Evolutionary conservation across 352 stramenopile species (phyloP).

Genomic region (Thalassiosira allenii): DNA sequence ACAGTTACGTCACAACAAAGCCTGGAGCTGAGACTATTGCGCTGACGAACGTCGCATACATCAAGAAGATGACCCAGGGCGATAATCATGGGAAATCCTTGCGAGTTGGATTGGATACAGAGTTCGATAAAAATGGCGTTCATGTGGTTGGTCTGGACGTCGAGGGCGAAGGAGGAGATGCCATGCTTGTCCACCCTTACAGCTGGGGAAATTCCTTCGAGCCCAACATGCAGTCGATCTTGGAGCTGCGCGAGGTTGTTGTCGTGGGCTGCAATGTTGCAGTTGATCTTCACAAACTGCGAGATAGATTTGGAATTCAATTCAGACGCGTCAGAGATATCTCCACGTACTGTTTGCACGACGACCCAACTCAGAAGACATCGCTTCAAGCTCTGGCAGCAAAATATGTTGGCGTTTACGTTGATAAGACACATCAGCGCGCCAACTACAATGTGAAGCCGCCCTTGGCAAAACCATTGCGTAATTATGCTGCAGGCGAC

Average conservation of each 20-base stretch:
- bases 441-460: constrained; percentile 8
- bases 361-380: constrained; percentile 5
- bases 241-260: constrained; percentile 1
- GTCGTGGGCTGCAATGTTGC: constrained; percentile 1
- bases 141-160: constrained; percentile 2
- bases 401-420: neutral
- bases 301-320: neutral
- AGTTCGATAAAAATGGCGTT: constrained; percentile 4
- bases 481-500: neutral
- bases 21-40: neutral
- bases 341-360: neutral
- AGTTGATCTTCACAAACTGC: neutral
- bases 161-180: neutral
- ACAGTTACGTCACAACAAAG: neutral
- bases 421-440: constrained; percentile 2
- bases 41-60: neutral
- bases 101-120: constrained; percentile 8
- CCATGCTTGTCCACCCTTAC: neutral
- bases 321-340: neutral
- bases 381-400: neutral
- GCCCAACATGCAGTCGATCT: neutral
- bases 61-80: neutral
- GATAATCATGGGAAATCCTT: neutral
- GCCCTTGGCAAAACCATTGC: neutral
- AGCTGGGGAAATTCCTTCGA: neutral